phyloP scores from a whole-genome alignment of 2,329 filamentous ascomycete species.

The Huntiella bhutanensis region DNA sequence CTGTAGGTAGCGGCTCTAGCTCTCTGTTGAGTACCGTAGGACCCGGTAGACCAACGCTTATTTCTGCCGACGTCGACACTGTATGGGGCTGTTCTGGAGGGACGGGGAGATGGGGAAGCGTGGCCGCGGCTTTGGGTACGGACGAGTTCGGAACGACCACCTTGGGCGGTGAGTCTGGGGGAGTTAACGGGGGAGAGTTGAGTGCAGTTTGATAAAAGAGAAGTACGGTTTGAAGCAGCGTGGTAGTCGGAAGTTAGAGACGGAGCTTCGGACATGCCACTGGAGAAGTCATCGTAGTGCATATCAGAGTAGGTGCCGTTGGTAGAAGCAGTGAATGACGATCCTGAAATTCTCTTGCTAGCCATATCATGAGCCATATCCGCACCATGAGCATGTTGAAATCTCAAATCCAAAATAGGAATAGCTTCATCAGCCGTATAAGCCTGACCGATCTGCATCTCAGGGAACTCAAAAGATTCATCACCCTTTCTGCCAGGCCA shows the following conservation, averaged over 20 bases:
- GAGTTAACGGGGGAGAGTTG: constrained; percentile 57
- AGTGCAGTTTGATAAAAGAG: constrained; percentile 45
- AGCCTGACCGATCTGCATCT: constrained; percentile 42
- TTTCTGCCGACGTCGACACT: constrained; percentile 44
- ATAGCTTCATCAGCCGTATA: constrained; percentile 44
- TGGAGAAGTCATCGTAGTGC: constrained; percentile 52
- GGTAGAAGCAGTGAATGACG: constrained; percentile 55
- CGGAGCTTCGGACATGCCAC: constrained; percentile 45
- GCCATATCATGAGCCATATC: constrained; percentile 24
- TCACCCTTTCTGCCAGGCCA: constrained; percentile 27
- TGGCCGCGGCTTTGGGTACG: constrained; percentile 48
- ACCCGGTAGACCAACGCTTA: constrained; percentile 65
- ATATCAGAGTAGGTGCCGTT: constrained; percentile 47
- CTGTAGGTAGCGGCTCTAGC: constrained; percentile 36
- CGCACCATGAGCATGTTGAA: constrained; percentile 27
- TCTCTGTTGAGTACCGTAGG: constrained; percentile 39
- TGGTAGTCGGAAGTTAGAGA: constrained; percentile 51
- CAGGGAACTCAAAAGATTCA: constrained; percentile 35
- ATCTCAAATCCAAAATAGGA: constrained; percentile 41
- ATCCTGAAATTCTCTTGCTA: constrained; percentile 46
- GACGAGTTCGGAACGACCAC: constrained; percentile 37
- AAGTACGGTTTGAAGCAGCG: constrained; percentile 46
- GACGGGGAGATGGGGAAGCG: constrained; percentile 52
- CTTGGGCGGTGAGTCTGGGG: constrained; percentile 43
- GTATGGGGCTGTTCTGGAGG: constrained; percentile 51